These are phyloP conservation scores for Candida sanyaensis DNA, from an alignment of 1,139 yeast species.

Conservation along the genomic window DNA sequence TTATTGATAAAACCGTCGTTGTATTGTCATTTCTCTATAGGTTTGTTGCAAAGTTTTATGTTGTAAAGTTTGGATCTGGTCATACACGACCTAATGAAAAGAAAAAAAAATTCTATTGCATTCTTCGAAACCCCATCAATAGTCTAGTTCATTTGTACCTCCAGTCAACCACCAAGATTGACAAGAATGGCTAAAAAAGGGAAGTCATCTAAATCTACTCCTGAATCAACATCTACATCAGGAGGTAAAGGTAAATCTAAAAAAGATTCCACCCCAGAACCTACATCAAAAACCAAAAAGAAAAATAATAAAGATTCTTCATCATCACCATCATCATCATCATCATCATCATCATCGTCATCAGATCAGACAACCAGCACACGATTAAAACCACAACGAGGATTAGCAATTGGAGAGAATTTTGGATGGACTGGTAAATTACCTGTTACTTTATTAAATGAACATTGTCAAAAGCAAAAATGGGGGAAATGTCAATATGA, in stretches of 20 bases:
- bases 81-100: no score
- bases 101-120: no score
- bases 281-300: slow-evolving; percentile 9
- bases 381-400: slow-evolving; percentile 37
- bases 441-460: slow-evolving; percentile 84
- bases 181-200: neutral
- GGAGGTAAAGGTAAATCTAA: neutral
- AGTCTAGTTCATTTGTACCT: no score
- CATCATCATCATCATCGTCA: neutral
- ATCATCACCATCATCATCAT: neutral
- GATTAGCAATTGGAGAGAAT: slow-evolving; percentile 47
- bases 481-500: slow-evolving; percentile 88
- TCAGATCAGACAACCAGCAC: slow-evolving; percentile 8
- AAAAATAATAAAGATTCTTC: slow-evolving; percentile 6
- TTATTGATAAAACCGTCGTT: no score
- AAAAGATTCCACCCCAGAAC: slow-evolving; percentile 1
- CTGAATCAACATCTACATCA: neutral
- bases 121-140: no score
- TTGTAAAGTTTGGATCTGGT: no score
- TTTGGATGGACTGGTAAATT: slow-evolving; percentile 91
- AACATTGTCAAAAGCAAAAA: slow-evolving; percentile 82
- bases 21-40: no score
- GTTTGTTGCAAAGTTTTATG: no score
- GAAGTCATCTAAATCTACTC: neutral
- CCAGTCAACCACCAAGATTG: neutral